Evolutionary conservation across 495 filamentous ascomycete species (phyloP), one percentile per base, ranked within the genome.

Genomic region (Choiromyces venosus): DNA sequence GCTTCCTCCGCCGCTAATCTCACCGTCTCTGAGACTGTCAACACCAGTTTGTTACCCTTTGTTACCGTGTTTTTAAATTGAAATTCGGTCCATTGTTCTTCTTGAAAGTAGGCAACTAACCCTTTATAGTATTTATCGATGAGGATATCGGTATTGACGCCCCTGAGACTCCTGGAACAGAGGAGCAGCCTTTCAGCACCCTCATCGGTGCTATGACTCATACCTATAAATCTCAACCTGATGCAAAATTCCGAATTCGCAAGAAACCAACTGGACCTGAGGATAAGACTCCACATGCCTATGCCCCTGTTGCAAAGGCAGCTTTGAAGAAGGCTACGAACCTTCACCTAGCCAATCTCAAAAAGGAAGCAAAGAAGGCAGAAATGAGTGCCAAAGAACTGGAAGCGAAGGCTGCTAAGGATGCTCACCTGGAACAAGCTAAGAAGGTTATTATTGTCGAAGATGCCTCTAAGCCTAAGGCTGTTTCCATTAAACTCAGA

Each of bases 371-470:
- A 42, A 89, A 88, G 83, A 85, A 74, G 39, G 73, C 81, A 19
- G 85, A 81, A 38, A 39, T 76, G 33, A 76, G 35, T 1, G 78
- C 71, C 74, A 86, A 88, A 80, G 85, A 89, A 78, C 88, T 91
- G 77, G 86, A 90, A n/a, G 86, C 88, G 46, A 91, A 89, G 79
- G 79, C 85, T 87, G 40, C 78, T 1, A 71, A 67, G 33, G 78
- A 80, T 19, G 73, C 78, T 0, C 72, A 73, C 37, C 82, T 92
- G 36, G 89, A 92, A 72, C 88, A 91, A 71, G 90, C 91, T 0
- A 91, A 96, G 86, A 93, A 93, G 85, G 85, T 98, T 71, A 84
- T 91, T 36, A 87, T 99, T 75, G 87, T 86, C 76, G 91, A 97
- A 82, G 92, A 99, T 78, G 71, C 85, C 19, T 89, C 88, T n/a